phyloP scores from a whole-genome alignment of 805 yeast species.

The Candida takata region DNA sequence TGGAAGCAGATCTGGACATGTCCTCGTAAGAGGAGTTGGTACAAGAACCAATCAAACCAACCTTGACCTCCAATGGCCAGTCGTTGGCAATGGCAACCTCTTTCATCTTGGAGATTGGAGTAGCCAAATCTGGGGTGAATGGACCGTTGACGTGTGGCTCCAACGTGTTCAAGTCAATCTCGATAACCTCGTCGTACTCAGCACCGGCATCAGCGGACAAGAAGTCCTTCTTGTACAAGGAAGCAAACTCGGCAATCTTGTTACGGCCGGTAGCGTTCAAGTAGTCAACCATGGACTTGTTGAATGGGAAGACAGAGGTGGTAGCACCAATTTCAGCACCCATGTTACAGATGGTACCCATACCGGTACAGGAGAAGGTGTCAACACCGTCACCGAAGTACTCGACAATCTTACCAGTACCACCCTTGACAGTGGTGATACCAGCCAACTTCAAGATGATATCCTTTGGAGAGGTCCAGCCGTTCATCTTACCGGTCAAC shows the following conservation, averaged over 20 bases:
- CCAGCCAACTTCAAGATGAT: slow-evolving; percentile 91
- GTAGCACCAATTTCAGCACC: slow-evolving; percentile 99
- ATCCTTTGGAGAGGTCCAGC: slow-evolving; percentile 98
- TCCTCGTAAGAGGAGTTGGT: slow-evolving; percentile 98
- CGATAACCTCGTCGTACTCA: slow-evolving; percentile 89
- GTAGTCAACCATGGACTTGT: slow-evolving; percentile 81
- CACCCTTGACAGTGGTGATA: slow-evolving; percentile 93
- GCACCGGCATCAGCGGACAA: slow-evolving; percentile 88
- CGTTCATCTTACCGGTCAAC: slow-evolving; percentile 83
- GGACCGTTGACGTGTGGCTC: slow-evolving; percentile 98
- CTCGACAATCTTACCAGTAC: slow-evolving; percentile 95
- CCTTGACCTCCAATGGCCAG: slow-evolving; percentile 92
- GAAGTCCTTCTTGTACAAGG: slow-evolving; percentile 53
- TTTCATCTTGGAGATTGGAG: slow-evolving; percentile 84
- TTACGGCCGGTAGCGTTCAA: slow-evolving; percentile 81
- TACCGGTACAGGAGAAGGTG: slow-evolving; percentile 92
- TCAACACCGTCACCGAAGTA: slow-evolving; percentile 94
- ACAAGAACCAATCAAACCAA: slow-evolving; percentile 96
- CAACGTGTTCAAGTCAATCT: slow-evolving; percentile 78
- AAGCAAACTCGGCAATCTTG: slow-evolving; percentile 77
- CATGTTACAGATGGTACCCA: slow-evolving; percentile 99
- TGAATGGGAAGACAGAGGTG: slow-evolving; percentile 95
- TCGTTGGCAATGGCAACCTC: slow-evolving; percentile 75
- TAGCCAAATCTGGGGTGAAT: slow-evolving; percentile 95
- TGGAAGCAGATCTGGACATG: slow-evolving; percentile 93